Conservation (phyloP, 345 rosid genomes). For the Gossypium longicalyx region DNA sequence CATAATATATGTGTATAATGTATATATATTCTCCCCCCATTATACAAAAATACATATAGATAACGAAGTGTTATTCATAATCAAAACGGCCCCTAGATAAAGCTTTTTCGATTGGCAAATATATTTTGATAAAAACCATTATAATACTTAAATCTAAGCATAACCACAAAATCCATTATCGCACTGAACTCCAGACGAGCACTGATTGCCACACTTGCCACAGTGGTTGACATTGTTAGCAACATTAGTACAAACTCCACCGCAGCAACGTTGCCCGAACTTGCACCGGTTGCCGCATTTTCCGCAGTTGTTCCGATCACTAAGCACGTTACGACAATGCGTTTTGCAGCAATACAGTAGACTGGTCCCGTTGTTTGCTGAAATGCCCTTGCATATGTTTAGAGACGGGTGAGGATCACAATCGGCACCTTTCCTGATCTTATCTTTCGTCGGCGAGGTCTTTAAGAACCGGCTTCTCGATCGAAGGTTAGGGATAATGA, state of each 20-base stretch:
- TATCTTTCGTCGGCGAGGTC: conserved; percentile 16
- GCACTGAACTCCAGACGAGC: conserved; percentile 43
- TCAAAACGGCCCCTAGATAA: background rate
- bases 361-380: conserved; percentile 55
- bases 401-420: conserved; percentile 22
- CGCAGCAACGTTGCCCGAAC: conserved; percentile 55
- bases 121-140: background rate
- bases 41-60: background rate
- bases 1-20: background rate
- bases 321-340: conserved; percentile 52
- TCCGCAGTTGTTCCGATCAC: conserved; percentile 63
- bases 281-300: conserved; percentile 47
- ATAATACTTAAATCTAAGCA: conserved; percentile 29
- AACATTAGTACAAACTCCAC: conserved; percentile 37
- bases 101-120: background rate
- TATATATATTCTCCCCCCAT: background rate
- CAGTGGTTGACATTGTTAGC: conserved; percentile 35
- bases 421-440: conserved; percentile 34
- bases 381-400: conserved; percentile 53
- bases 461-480: conserved; percentile 36
- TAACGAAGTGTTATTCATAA: conserved; percentile 10
- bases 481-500: background rate
- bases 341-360: conserved; percentile 66
- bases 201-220: conserved; percentile 51
- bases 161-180: conserved; percentile 61